These are phyloP conservation scores for Amanita rubescens DNA, from an alignment of 768 basidiomycete species.

Conservation along the genomic window DNA sequence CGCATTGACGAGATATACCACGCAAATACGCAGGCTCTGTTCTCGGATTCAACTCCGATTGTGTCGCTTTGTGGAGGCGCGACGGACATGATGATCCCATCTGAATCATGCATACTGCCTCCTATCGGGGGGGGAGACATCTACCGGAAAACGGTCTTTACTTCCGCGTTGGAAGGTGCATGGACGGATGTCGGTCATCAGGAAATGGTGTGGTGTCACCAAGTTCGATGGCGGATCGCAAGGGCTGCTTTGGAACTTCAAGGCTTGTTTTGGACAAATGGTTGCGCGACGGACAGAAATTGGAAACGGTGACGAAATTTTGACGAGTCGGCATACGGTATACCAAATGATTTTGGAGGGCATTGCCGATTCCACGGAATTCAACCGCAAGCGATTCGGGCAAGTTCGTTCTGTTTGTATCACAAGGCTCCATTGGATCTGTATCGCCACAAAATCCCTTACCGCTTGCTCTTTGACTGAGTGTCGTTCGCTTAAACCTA, in stretches of 20 bases:
- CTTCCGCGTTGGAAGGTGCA: conserved; percentile 80
- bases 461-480: conserved; percentile 37
- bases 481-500: conserved; percentile 39
- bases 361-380: conserved; percentile 37
- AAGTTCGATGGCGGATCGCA: conserved; percentile 86
- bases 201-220: conserved; percentile 99
- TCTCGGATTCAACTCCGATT: conserved; percentile 50
- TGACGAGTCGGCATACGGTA: conserved; percentile 20
- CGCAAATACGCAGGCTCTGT: conserved; percentile 32
- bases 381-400: conserved; percentile 1
- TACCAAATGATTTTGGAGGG: conserved; percentile 31
- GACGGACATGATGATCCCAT: conserved; percentile 86
- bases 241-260: conserved; percentile 68
- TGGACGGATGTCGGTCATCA: conserved; percentile 96
- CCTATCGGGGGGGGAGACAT: conserved; percentile 13
- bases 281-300: conserved; percentile 55
- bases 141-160: conserved; percentile 67
- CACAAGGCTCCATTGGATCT: conserved; percentile 45
- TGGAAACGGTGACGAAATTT: background rate
- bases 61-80: conserved; percentile 89
- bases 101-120: conserved; percentile 76
- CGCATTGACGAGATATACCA: conserved; percentile 72
- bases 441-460: conserved; percentile 42
- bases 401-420: conserved; percentile 51
- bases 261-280: conserved; percentile 48